phyloP scores from a whole-genome alignment of 768 basidiomycete genomes.

The Leccinum barrowsii region DNA sequence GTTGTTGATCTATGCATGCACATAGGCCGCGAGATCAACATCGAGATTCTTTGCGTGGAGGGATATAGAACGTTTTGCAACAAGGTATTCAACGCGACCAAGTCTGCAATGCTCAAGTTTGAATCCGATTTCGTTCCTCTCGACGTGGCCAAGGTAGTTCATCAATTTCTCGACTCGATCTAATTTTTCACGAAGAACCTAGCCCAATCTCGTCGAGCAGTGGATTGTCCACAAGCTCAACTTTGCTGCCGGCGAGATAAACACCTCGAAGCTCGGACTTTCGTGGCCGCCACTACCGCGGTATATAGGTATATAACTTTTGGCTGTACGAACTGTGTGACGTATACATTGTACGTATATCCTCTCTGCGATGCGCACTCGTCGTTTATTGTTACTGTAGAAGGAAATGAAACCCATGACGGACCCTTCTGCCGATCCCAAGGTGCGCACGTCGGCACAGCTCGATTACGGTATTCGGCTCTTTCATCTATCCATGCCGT shows the following conservation, averaged over 20 bases:
- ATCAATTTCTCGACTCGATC: neutral
- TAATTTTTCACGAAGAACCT: slow-evolving; percentile 7
- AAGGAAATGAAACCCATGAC: slow-evolving; percentile 64
- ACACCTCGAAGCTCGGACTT: slow-evolving; percentile 75
- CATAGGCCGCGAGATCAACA: slow-evolving; percentile 90
- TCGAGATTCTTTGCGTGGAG: slow-evolving; percentile 90
- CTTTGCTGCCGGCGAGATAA: slow-evolving; percentile 24
- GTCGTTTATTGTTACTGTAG: slow-evolving; percentile 36
- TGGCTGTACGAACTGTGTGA: slow-evolving; percentile 99
- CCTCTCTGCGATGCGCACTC: neutral
- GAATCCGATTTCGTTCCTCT: slow-evolving; percentile 65
- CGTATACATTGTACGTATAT: slow-evolving; percentile 25
- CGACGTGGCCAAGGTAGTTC: too few relatives aligned
- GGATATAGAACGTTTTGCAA: slow-evolving; percentile 82
- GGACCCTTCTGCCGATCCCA: too few relatives aligned
- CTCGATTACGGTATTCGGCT: too few relatives aligned
- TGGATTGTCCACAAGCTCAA: slow-evolving; percentile 92
- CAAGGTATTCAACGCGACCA: slow-evolving; percentile 80
- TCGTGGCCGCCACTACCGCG: slow-evolving; percentile 86
- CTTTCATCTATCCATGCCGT: slow-evolving; percentile 32
- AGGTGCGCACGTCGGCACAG: too few relatives aligned
- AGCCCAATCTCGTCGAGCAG: slow-evolving; percentile 88
- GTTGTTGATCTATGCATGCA: neutral
- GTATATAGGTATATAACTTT: slow-evolving; percentile 86
- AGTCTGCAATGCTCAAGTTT: too few relatives aligned